A percentile compares a stretch with the other conserved stretches of the same genome.
These are phyloP conservation scores for Lipomyces starkeyi DNA, from an alignment of 805 yeast species.

Conservation along the genomic window DNA sequence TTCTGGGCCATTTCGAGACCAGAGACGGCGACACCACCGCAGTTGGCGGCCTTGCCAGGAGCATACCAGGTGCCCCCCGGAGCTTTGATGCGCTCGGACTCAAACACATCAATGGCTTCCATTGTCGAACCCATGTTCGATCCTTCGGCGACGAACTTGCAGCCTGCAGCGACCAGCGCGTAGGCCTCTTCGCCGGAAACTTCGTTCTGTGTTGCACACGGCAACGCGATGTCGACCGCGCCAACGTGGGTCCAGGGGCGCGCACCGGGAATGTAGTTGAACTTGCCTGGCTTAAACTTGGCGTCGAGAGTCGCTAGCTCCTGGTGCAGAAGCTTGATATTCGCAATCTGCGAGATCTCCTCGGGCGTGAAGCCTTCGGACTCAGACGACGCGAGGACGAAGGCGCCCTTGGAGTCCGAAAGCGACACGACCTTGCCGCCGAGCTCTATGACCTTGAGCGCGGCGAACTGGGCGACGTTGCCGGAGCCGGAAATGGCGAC, in stretches of 20 bases:
- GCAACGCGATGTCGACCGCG: constrained; percentile 92
- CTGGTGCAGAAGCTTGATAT: constrained; percentile 77
- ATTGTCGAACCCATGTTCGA: constrained; percentile 99
- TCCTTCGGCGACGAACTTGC: constrained; percentile 95
- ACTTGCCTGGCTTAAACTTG: constrained; percentile 43
- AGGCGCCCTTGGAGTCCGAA: constrained; percentile 93
- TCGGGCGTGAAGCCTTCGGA: constrained; percentile 82
- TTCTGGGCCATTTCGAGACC: constrained; percentile 99
- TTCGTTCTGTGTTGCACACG: constrained; percentile 98
- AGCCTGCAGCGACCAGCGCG: constrained; percentile 90
- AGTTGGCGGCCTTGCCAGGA: constrained; percentile 99
- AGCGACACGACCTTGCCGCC: constrained; percentile 94
- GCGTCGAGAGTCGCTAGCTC: constrained; percentile 44
- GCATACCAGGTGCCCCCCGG: constrained; percentile 86
- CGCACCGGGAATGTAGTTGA: constrained; percentile 87
- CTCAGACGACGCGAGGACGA: constrained; percentile 56
- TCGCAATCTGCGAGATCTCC: constrained; percentile 82
- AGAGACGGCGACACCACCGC: constrained; percentile 99
- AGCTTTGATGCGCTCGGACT: constrained; percentile 53
- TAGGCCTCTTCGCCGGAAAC: constrained; percentile 96
- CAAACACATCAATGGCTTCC: constrained; percentile 95
- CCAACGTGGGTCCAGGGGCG: constrained; percentile 97
- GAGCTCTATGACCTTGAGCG: constrained; percentile 93
- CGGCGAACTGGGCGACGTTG: constrained; percentile 99
- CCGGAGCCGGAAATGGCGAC: constrained; percentile 98